Evolutionary conservation across 805 yeast genomes (phyloP).

Genomic region (Yamadazyma phyllophila): DNA sequence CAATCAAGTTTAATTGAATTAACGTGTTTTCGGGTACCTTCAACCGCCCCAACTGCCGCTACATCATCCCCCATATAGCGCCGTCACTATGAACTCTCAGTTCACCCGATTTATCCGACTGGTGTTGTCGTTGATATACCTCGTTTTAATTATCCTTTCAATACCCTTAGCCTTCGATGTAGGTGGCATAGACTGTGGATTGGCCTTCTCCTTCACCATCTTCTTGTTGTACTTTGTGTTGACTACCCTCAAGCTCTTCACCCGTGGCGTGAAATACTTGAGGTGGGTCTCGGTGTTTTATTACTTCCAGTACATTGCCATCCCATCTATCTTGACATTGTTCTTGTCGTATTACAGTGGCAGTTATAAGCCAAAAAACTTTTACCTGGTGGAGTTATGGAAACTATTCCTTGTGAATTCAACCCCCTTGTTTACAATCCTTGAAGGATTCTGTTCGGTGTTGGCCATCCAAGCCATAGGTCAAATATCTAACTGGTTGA

Average conservation of each 20-base stretch:
- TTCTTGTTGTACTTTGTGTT: conserved; percentile 58
- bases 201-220: conserved; percentile 73
- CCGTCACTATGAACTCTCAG: conserved; percentile 2
- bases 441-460: conserved; percentile 92
- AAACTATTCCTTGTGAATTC: conserved; percentile 66
- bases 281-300: conserved; percentile 53
- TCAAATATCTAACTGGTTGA: conserved; percentile 71
- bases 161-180: conserved; percentile 92
- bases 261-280: conserved; percentile 41
- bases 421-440: conserved; percentile 82
- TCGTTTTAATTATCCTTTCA: conserved; percentile 69
- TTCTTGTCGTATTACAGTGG: conserved; percentile 53
- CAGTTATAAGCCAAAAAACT: conserved; percentile 11
- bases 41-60: too few species aligned
- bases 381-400: conserved; percentile 58
- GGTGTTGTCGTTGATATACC: conserved; percentile 53
- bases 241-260: conserved; percentile 67
- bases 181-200: conserved; percentile 88
- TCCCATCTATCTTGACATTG: conserved; percentile 77
- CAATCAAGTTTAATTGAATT: not conserved
- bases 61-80: not conserved
- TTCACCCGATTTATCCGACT: conserved; percentile 11
- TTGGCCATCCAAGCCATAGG: conserved; percentile 92
- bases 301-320: conserved; percentile 75
- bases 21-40: too few species aligned